A percentile compares a stretch with the other conserved stretches of the same genome.
phyloP scores from a whole-genome alignment of 306 rosid genomes.

The Prunus armeniaca region DNA sequence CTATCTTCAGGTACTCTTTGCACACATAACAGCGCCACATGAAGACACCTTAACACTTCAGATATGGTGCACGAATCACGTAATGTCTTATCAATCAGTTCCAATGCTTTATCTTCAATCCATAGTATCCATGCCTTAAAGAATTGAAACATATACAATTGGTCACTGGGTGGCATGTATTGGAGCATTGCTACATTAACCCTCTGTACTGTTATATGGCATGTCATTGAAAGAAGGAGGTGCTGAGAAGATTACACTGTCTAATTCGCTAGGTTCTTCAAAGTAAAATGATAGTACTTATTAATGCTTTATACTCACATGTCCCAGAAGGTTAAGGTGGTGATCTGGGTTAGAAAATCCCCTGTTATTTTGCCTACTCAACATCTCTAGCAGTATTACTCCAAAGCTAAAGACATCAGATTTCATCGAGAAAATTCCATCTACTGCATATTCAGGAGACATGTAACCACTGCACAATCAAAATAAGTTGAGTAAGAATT shows the following conservation, averaged over 20 bases:
- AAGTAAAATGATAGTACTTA: not conserved
- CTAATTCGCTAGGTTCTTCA: too few relatives aligned
- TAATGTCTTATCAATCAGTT: slow-evolving; percentile 9
- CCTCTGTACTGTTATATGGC: not conserved
- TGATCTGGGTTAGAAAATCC: not conserved
- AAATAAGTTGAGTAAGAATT: not conserved
- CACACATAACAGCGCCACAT: slow-evolving; percentile 18
- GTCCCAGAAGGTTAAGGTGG: slow-evolving; percentile 18
- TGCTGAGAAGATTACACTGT: too few relatives aligned
- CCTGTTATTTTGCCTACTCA: slow-evolving; percentile 29
- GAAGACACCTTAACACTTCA: slow-evolving; percentile 21
- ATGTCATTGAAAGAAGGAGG: not conserved
- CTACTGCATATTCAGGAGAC: slow-evolving; percentile 47
- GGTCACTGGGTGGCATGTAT: too few relatives aligned
- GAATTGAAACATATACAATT: not conserved
- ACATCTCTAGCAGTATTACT: slow-evolving; percentile 33
- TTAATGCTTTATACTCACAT: slow-evolving; percentile 11
- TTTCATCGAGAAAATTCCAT: slow-evolving; percentile 39
- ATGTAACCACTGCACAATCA: slow-evolving; percentile 31
- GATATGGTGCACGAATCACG: not conserved
- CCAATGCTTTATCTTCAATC: slow-evolving; percentile 9
- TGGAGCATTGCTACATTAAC: not conserved
- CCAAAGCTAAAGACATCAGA: slow-evolving; percentile 47
- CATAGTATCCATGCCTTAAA: slow-evolving; percentile 29
- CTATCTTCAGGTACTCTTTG: slow-evolving; percentile 19